Percentiles rank a stretch among this genome's conserved stretches.
Conservation (phyloP, 2,329 filamentous ascomycete species). For the Gyromitra esculenta region DNA sequence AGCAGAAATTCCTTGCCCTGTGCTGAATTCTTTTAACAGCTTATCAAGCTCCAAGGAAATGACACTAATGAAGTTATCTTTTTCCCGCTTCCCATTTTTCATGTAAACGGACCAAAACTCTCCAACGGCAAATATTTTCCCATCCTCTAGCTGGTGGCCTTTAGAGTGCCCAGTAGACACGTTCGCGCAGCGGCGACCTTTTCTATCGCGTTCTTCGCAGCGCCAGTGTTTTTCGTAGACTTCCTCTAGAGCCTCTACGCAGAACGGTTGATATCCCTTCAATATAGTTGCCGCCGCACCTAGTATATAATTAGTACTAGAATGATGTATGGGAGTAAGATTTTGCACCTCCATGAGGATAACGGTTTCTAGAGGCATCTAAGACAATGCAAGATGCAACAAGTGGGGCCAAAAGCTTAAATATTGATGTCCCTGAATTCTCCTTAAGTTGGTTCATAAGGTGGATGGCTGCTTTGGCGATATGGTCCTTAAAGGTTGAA, state of each 20-base stretch:
- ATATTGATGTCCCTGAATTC: constrained; percentile 59
- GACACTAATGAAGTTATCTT: constrained; percentile 23
- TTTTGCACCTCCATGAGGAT: constrained; percentile 39
- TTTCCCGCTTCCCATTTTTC: constrained; percentile 14
- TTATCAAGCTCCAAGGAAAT: constrained; percentile 35
- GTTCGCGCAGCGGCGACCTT: constrained; percentile 60
- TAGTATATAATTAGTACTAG: constrained; percentile 24
- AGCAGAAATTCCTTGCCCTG: constrained; percentile 15
- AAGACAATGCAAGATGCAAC: constrained; percentile 66
- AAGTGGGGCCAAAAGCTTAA: constrained; percentile 63
- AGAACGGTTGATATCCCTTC: constrained; percentile 62
- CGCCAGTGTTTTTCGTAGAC: constrained; percentile 64
- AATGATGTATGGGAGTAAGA: not conserved
- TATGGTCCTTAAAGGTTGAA: constrained; percentile 52
- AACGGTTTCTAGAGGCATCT: constrained; percentile 59
- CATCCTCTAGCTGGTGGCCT: constrained; percentile 63
- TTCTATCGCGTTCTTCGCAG: constrained; percentile 61
- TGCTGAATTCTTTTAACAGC: constrained; percentile 34
- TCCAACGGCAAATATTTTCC: constrained; percentile 62
- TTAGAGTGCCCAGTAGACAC: constrained; percentile 61
- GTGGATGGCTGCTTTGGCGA: constrained; percentile 45
- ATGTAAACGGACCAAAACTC: constrained; percentile 60
- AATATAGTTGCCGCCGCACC: constrained; percentile 59
- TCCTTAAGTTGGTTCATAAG: constrained; percentile 57
- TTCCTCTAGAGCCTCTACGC: constrained; percentile 62